Conservation (phyloP, 495 filamentous ascomycete genomes). For the Evansstolkia leycettana region DNA sequence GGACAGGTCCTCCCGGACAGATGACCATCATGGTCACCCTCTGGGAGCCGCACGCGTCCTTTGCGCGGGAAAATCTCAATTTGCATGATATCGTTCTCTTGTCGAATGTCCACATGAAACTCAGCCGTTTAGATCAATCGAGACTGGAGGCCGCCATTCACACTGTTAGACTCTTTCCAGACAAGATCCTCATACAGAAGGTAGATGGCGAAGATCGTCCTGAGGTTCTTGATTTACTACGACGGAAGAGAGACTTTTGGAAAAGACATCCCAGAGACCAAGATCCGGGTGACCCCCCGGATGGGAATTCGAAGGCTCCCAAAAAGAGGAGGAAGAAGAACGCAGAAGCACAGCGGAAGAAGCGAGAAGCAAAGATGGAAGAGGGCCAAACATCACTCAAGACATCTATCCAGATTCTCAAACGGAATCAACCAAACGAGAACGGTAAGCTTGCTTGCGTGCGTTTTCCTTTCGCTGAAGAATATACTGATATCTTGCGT, state of each 20-base stretch:
- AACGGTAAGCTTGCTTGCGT: conserved; percentile 22
- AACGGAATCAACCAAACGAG: conserved; percentile 27
- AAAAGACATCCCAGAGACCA: conserved; percentile 27
- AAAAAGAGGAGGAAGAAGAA: conserved; percentile 23
- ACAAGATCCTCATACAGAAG: conserved; percentile 40
- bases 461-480: not conserved
- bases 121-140: conserved; percentile 23
- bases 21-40: conserved; percentile 60
- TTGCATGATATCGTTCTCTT: conserved; percentile 50
- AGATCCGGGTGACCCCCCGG: conserved; percentile 15
- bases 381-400: conserved; percentile 17
- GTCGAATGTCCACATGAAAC: conserved; percentile 61
- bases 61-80: conserved; percentile 40
- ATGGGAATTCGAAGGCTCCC: conserved; percentile 15
- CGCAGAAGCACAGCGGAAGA: conserved; percentile 19
- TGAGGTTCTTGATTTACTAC: conserved; percentile 47
- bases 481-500: conserved; percentile 1
- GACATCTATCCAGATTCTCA: conserved; percentile 7
- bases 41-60: conserved; percentile 55
- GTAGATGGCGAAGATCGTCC: conserved; percentile 30
- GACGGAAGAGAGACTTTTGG: conserved; percentile 50
- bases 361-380: conserved; percentile 16
- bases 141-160: conserved; percentile 64
- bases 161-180: conserved; percentile 39
- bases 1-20: conserved; percentile 71